Percentiles rank a stretch among this genome's conserved stretches.
Conservation (phyloP, 768 basidiomycete species). For the Tulasnella sp. region DNA sequence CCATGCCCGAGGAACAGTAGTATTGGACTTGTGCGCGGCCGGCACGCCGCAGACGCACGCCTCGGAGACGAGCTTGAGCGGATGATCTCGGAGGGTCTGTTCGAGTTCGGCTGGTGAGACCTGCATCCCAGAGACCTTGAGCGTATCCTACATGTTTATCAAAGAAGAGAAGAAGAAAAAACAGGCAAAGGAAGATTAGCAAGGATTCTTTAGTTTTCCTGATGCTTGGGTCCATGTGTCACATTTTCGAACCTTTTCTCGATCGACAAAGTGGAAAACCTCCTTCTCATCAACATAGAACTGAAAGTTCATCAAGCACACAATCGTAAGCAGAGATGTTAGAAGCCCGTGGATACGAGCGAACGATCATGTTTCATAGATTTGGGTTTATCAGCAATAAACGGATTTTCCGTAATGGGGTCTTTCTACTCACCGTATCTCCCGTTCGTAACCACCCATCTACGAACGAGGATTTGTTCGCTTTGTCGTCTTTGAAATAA, state of each 20-base stretch:
- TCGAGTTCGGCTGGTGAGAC: conserved; percentile 77
- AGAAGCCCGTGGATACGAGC: too few species aligned
- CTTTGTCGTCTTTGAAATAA: conserved; percentile 61
- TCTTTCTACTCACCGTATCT: conserved; percentile 57
- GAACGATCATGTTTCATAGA: too few species aligned
- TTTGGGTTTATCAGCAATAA: too few species aligned
- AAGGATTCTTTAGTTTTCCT: too few species aligned
- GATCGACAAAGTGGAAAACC: conserved; percentile 47
- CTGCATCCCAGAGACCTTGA: conserved; percentile 70
- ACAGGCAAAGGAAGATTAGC: neutral
- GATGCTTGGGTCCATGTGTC: neutral
- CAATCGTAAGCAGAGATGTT: too few species aligned
- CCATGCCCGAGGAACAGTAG: conserved; percentile 71
- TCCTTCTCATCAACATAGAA: conserved; percentile 35
- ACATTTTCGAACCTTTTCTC: conserved; percentile 47
- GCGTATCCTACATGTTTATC: conserved; percentile 42
- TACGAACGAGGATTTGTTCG: conserved; percentile 54
- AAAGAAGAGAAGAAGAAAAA: neutral
- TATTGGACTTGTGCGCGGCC: conserved; percentile 46
- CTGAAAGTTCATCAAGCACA: conserved; percentile 44
- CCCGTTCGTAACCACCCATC: conserved; percentile 69
- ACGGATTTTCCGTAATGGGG: too few species aligned
- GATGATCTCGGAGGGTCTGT: conserved; percentile 48
- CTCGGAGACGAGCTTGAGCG: conserved; percentile 49
- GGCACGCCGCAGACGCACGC: conserved; percentile 62